A percentile compares a stretch with the other conserved stretches of the same genome.
These are phyloP conservation scores for Trichoderma atrobrunneum DNA, from an alignment of 2,329 filamentous ascomycete species.

Conservation along the genomic window DNA sequence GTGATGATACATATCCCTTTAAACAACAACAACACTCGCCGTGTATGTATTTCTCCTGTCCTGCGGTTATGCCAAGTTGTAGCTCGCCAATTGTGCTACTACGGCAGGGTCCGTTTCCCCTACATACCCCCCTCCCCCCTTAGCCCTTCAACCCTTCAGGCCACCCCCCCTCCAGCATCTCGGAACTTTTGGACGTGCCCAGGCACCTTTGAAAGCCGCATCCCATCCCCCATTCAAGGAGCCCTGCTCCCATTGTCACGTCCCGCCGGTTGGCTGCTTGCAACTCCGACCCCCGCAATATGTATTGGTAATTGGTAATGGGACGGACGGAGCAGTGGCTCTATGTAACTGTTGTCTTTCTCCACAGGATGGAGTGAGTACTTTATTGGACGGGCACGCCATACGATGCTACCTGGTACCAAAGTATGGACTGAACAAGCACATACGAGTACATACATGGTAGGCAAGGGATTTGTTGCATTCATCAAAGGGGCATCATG, in stretches of 20 bases:
- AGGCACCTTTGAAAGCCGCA: slow-evolving; percentile 23
- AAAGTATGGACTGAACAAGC: not conserved
- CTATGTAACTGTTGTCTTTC: not conserved
- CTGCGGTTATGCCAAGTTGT: not conserved
- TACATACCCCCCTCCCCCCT: not conserved
- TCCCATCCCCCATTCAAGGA: slow-evolving; percentile 8
- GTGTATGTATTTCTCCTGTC: not conserved
- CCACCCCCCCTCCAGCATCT: slow-evolving; percentile 15
- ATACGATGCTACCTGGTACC: not conserved
- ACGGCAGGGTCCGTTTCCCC: not conserved
- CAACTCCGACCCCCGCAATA: slow-evolving; percentile 1
- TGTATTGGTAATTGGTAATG: not conserved
- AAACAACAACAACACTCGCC: not conserved
- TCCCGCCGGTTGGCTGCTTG: slow-evolving; percentile 1
- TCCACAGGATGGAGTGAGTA: not conserved
- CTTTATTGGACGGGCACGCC: not conserved
- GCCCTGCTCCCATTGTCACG: not conserved
- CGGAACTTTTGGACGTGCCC: slow-evolving; percentile 23
- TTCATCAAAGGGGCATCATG: not conserved
- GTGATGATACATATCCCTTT: not conserved
- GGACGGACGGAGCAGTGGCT: not conserved
- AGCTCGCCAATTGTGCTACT: not conserved
- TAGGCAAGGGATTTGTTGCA: not conserved
- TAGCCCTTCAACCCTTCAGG: not conserved
- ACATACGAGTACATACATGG: not conserved